Evolutionary conservation across 352 stramenopile genomes (phyloP).

Genomic region (Phytophthora melonis): DNA sequence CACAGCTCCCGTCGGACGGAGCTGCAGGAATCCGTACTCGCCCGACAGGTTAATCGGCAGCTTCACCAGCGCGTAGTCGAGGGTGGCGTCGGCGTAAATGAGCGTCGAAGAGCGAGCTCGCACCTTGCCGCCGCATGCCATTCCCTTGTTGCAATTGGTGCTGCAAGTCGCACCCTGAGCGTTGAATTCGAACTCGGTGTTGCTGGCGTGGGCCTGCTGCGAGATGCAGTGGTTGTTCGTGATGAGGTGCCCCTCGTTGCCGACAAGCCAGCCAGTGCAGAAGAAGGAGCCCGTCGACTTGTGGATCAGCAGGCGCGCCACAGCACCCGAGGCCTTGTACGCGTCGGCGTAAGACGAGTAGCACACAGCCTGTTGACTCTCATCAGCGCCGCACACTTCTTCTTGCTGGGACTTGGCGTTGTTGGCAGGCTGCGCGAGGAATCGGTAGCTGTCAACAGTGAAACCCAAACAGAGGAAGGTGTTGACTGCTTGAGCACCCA

Average conservation of each 20-base stretch:
- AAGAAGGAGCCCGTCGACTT: slow-evolving; percentile 64
- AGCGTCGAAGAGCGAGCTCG: slow-evolving; percentile 44
- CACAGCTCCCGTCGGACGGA: slow-evolving; percentile 54
- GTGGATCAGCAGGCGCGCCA: slow-evolving; percentile 73
- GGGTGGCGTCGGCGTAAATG: slow-evolving; percentile 37
- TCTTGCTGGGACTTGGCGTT: slow-evolving; percentile 40
- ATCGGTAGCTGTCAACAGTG: slow-evolving; percentile 55
- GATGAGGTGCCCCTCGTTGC: slow-evolving; percentile 75
- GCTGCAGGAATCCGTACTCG: slow-evolving; percentile 64
- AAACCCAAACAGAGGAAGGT: slow-evolving; percentile 56
- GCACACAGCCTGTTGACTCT: slow-evolving; percentile 68
- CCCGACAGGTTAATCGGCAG: slow-evolving; percentile 56
- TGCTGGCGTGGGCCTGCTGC: slow-evolving; percentile 47
- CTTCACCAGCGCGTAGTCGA: slow-evolving; percentile 81
- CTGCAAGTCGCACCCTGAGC: slow-evolving; percentile 55
- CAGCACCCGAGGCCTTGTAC: slow-evolving; percentile 43
- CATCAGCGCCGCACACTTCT: slow-evolving; percentile 70
- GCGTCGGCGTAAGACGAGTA: slow-evolving; percentile 33
- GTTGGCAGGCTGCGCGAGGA: slow-evolving; percentile 38
- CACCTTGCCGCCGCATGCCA: slow-evolving; percentile 57
- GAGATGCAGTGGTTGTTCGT: slow-evolving; percentile 87
- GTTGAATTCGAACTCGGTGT: slow-evolving; percentile 76
- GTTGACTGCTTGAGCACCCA: slow-evolving; percentile 34
- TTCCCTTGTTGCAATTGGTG: slow-evolving; percentile 42
- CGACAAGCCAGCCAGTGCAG: slow-evolving; percentile 82